Percentiles rank a stretch among this genome's conserved stretches.
Evolutionary conservation across 371 early-diverging fungal species (phyloP).

Genomic region (Batrachochytrium dendrobatidis): DNA sequence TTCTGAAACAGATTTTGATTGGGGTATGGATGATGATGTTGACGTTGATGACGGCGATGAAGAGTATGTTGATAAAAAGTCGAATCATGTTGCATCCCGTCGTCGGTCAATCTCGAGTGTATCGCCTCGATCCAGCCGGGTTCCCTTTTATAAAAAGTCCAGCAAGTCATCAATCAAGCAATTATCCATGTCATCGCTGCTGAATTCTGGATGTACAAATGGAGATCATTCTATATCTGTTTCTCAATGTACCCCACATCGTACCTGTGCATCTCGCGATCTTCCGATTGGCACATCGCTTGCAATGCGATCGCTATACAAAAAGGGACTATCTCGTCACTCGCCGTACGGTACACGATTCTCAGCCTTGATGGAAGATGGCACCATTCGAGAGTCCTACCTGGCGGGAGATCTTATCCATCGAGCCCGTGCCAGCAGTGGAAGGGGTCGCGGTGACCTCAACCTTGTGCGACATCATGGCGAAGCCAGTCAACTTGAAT

Average conservation of each 20-base stretch:
- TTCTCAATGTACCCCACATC: no score
- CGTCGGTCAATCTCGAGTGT: no score
- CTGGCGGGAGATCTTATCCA: conserved; percentile 13
- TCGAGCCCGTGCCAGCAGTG: not conserved
- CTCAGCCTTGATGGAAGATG: conserved; percentile 8
- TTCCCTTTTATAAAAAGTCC: no score
- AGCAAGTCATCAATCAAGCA: no score
- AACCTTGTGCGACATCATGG: conserved; percentile 7
- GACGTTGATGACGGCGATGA: conserved; percentile 4
- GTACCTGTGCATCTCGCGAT: no score
- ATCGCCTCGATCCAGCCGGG: no score
- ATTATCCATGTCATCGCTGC: no score
- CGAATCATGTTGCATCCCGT: no score
- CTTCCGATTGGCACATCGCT: no score
- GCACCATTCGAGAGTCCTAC: conserved; percentile 9
- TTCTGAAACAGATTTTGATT: not conserved
- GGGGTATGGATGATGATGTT: not conserved
- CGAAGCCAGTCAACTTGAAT: conserved; percentile 9
- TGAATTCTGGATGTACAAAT: no score
- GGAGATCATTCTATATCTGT: no score
- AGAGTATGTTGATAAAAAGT: not conserved
- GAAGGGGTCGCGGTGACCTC: conserved; percentile 4
- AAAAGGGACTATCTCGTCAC: conserved; percentile 12
- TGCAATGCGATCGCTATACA: not conserved
- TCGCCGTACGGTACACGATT: conserved; percentile 16